Conservation (phyloP, 805 yeast species). For the Starmera amethionina region DNA sequence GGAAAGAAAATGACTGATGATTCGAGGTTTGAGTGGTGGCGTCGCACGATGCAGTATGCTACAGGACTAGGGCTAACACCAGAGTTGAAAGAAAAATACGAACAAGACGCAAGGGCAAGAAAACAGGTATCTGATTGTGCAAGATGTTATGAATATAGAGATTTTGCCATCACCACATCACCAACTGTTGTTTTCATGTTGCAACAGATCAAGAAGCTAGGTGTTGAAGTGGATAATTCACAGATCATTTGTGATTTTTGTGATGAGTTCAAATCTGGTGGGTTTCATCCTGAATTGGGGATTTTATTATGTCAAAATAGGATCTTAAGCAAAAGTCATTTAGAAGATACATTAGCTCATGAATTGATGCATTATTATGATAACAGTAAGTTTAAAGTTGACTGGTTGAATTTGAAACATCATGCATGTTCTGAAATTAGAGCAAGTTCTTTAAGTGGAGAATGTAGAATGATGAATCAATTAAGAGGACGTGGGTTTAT, state of each 20-base stretch:
- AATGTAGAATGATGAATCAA: conserved; percentile 85
- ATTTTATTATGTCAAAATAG: conserved; percentile 81
- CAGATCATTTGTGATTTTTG: conserved; percentile 76
- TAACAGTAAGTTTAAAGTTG: conserved; percentile 76
- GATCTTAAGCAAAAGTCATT: conserved; percentile 53
- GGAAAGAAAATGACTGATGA: too few species aligned
- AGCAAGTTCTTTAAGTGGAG: conserved; percentile 89
- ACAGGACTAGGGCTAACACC: conserved; percentile 58
- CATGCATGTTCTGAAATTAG: conserved; percentile 97
- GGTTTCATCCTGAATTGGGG: conserved; percentile 86
- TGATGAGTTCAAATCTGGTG: conserved; percentile 79
- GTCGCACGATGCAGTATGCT: conserved; percentile 57
- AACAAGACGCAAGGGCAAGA: conserved; percentile 38
- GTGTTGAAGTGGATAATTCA: conserved; percentile 36
- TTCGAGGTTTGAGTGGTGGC: conserved; percentile 72
- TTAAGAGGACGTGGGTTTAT: conserved; percentile 36
- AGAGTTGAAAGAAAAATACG: conserved; percentile 45
- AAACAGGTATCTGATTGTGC: conserved; percentile 46
- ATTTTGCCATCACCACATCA: conserved; percentile 71
- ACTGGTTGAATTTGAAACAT: conserved; percentile 77
- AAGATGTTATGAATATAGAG: conserved; percentile 62
- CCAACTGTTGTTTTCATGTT: conserved; percentile 85
- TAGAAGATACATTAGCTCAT: conserved; percentile 88
- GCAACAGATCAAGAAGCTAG: conserved; percentile 60
- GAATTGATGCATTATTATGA: conserved; percentile 93